These are phyloP conservation scores for Kodamaea kakaduensis DNA, from an alignment of 805 yeast genomes.

Conservation along the genomic window DNA sequence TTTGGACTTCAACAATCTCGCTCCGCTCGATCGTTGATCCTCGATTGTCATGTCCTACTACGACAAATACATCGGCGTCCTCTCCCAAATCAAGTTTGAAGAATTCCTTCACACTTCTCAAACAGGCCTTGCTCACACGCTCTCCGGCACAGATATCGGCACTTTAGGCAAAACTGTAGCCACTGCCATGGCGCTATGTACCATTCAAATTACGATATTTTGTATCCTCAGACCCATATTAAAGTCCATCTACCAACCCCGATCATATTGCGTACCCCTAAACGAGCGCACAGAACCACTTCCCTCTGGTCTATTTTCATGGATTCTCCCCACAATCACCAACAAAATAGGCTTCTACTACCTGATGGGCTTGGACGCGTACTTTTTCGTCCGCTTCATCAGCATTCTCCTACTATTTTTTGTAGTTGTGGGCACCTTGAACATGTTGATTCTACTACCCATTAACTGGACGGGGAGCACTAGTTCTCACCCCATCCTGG, in stretches of 20 bases:
- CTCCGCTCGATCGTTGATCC: background rate
- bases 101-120: conserved; percentile 50
- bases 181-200: conserved; percentile 51
- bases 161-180: conserved; percentile 54
- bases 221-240: conserved; percentile 33
- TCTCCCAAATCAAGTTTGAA: conserved; percentile 17
- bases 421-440: conserved; percentile 47
- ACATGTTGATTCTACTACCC: conserved; percentile 60
- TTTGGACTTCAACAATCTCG: too few species aligned
- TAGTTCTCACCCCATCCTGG: conserved; percentile 29
- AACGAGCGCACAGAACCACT: conserved; percentile 35
- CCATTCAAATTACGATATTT: conserved; percentile 45
- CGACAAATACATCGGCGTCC: conserved; percentile 8
- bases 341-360: conserved; percentile 42
- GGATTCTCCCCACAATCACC: conserved; percentile 48
- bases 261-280: conserved; percentile 42
- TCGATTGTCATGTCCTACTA: conserved; percentile 18
- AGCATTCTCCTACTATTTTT: conserved; percentile 49
- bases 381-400: conserved; percentile 64
- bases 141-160: conserved; percentile 55
- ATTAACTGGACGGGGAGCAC: conserved; percentile 49
- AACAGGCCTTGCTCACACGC: conserved; percentile 54
- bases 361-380: conserved; percentile 66
- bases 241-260: conserved; percentile 50
- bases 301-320: conserved; percentile 45